Evolutionary conservation across 2,329 filamentous ascomycete species (phyloP), one percentile per base, ranked within the genome.

Genomic region (Epichloe gansuensis): DNA sequence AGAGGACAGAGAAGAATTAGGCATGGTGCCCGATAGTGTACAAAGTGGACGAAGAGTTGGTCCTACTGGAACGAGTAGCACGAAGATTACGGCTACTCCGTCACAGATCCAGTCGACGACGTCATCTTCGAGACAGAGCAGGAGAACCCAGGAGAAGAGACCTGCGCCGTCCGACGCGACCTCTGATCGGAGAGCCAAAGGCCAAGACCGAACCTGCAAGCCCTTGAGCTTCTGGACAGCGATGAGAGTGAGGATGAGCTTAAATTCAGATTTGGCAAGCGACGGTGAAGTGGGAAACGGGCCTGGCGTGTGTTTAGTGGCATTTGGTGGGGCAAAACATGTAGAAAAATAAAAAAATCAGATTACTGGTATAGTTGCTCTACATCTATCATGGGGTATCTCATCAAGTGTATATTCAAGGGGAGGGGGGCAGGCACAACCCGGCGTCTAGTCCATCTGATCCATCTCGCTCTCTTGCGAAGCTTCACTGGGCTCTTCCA

Each of bases 161-260:
- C 54, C 63, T 12, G 67, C 68, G 6, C 56, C 63, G 12, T 21
- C 46, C 12, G 61, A 64, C 12, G 55, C 65, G 17, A 56, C 60
- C 4, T 59, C 57, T 3, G 62, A 64, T n/a, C 61, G 62, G 39
- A 62, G 64, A 12, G 57, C 64, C 5, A 70, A 63, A 62, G 65
- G 52, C 51, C 64, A 6, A 62, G 68, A 37, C 58, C 65, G 4
- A 62, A 61, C 2, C 66, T 70, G 15, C 67, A 66, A 54, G 63
- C 67, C 6, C 56, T 66, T 1, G 66, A 65, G 48, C 59, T 66
- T 39, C 60, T 60, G 4, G 69, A 72, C 53, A 71, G 68, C 45
- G 74, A 72, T 12, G 70, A 80, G 37, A 79, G 75, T 55, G 78
- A 81, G 45, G 78, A 81, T 54, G 77, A 75, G 59, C 68, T 79